A percentile compares a stretch with the other conserved stretches of the same genome.
These are phyloP conservation scores for Madurella mycetomatis DNA, from an alignment of 2,329 filamentous ascomycete genomes.

Conservation along the genomic window DNA sequence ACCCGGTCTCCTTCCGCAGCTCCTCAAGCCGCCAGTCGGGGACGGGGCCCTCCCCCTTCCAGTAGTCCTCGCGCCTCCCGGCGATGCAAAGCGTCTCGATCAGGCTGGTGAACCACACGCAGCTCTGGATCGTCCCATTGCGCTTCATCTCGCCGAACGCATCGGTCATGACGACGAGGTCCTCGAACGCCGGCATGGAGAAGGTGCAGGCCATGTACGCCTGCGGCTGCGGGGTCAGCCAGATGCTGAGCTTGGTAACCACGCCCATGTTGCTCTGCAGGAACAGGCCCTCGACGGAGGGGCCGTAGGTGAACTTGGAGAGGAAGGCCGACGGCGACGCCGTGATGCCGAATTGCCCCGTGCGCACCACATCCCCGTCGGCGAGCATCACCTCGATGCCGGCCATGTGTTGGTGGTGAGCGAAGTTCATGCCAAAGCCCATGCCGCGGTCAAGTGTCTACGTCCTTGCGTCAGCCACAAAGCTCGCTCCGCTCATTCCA, in stretches of 20 bases:
- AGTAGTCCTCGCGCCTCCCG: constrained; percentile 40
- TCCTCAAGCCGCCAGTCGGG: constrained; percentile 43
- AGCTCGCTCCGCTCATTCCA: too few species aligned
- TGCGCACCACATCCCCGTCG: constrained; percentile 28
- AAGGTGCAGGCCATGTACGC: constrained; percentile 45
- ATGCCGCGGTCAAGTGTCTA: constrained; percentile 39
- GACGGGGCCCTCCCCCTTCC: constrained; percentile 40
- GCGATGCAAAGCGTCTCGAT: constrained; percentile 43
- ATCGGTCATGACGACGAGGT: constrained; percentile 42
- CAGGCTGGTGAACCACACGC: constrained; percentile 42
- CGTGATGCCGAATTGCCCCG: constrained; percentile 31
- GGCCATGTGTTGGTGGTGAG: constrained; percentile 21
- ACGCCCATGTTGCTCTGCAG: constrained; percentile 51
- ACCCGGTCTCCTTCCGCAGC: constrained; percentile 37
- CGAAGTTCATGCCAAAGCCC: constrained; percentile 34
- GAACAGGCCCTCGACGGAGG: constrained; percentile 45
- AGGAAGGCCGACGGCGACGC: constrained; percentile 37
- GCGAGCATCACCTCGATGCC: constrained; percentile 29
- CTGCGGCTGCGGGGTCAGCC: constrained; percentile 38
- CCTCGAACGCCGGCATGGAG: constrained; percentile 42
- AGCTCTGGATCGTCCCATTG: constrained; percentile 39
- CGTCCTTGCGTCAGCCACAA: constrained; percentile 1
- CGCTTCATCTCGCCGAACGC: constrained; percentile 41
- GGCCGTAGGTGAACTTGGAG: constrained; percentile 38
- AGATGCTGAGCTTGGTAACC: constrained; percentile 52